phyloP scores from a whole-genome alignment of 495 filamentous ascomycete genomes.

The Halenospora varia region DNA sequence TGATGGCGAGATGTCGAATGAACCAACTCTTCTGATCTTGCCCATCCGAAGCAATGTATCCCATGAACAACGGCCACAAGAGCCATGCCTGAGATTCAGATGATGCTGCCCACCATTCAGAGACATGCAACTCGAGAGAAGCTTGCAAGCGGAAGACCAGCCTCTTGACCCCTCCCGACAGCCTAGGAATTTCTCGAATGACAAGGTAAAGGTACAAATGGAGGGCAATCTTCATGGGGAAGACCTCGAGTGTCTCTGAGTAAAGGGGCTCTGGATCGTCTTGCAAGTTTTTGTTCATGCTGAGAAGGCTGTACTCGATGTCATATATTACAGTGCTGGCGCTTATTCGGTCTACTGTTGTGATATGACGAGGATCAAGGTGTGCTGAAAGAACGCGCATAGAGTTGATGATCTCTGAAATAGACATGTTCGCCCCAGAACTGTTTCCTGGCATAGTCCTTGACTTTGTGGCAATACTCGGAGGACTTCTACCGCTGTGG shows the following conservation, averaged over 20 bases:
- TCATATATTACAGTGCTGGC: constrained; percentile 10
- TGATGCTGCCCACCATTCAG: constrained; percentile 1
- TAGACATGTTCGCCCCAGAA: background rate
- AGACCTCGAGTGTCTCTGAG: background rate
- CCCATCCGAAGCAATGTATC: background rate
- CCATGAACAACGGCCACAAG: constrained; percentile 13
- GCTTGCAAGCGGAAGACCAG: constrained; percentile 25
- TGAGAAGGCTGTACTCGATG: constrained; percentile 7
- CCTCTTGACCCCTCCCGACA: constrained; percentile 17
- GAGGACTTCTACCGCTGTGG: background rate
- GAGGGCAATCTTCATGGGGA: constrained; percentile 1
- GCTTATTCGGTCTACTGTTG: background rate
- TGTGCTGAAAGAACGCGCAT: constrained; percentile 14
- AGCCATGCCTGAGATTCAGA: constrained; percentile 5
- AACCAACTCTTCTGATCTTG: constrained; percentile 6
- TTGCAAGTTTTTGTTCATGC: background rate
- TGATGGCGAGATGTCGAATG: background rate
- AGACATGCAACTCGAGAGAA: constrained; percentile 17
- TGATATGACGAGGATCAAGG: background rate
- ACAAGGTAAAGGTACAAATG: constrained; percentile 10
- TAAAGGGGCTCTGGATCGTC: background rate
- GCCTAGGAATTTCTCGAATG: background rate
- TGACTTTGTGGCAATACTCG: background rate
- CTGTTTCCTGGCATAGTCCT: background rate
- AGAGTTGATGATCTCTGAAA: constrained; percentile 16